phyloP scores from a whole-genome alignment of 2,329 filamentous ascomycete species.

The Ambrosiella cleistominuta region DNA sequence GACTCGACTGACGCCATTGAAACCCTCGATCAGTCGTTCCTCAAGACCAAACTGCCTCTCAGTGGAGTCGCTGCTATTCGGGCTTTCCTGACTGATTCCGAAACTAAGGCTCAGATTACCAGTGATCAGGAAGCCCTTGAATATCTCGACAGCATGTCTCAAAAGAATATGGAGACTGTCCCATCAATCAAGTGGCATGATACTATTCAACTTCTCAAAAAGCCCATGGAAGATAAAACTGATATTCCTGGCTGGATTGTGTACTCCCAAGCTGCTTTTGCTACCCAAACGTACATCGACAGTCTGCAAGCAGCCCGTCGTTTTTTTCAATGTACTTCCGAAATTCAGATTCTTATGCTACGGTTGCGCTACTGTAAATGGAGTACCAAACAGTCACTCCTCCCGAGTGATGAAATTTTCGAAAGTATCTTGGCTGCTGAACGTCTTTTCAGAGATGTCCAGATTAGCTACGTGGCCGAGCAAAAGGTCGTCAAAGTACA shows the following conservation, averaged over 20 bases:
- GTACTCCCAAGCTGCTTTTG: neutral
- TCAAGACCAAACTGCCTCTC: neutral
- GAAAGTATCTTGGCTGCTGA: neutral
- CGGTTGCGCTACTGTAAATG: neutral
- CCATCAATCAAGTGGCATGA: neutral
- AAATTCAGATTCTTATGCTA: neutral
- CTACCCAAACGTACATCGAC: neutral
- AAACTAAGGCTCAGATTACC: neutral
- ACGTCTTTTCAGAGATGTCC: neutral
- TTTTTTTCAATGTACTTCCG: neutral
- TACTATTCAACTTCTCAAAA: neutral
- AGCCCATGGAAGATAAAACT: neutral
- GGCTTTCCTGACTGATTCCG: neutral
- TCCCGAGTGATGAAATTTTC: neutral
- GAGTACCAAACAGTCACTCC: neutral
- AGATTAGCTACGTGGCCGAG: neutral
- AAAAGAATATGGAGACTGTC: neutral
- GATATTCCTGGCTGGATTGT: neutral
- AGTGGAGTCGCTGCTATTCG: neutral
- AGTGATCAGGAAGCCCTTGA: neutral
- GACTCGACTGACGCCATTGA: neutral
- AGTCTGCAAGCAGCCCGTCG: neutral
- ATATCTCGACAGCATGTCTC: neutral
- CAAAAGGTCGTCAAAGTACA: neutral
- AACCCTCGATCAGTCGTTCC: neutral